Base-by-base conservation (phyloP, 148 eudicot species). In the Vaccinium macrocarpon region DNA sequence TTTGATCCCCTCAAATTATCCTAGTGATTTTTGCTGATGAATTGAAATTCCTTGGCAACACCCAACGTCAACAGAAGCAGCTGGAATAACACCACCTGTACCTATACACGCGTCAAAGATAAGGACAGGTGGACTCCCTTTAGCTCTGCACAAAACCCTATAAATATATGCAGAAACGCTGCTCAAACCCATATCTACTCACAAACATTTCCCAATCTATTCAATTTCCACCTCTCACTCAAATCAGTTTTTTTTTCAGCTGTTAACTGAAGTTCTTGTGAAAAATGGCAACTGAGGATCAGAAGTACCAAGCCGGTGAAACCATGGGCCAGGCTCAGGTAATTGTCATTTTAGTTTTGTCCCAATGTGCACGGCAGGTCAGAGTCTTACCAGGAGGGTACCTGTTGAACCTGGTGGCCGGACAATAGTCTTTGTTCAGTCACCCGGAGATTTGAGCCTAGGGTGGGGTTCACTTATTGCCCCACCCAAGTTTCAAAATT, bases 241-340 rank as follows among this genome's bases (percentile, higher is more conserved):
- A 2, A 35, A 35, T 35, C 76, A 16, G 13, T 38, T 7, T 21
- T 21, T 74, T 0, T 70, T 29, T 62, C 27, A 62, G 68, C 12
- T 62, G 25, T 23, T 5, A 64, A 10, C 71, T 23, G 6, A 23
- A 64, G 29, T 64, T 14, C 38, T 35, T 5, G 46, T 25, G 16
- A 13, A 29, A 80, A 77, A 91, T 90, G 95, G 81, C 94, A 52
- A 87, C 95, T 48, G 87, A 91, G 1, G 89, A 91, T 49, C 91
- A 91, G 81, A 91, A 89, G 87, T 89, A 87, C 92, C 87, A 53
- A 46, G 94, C 91, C 81, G 95, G 95, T 77, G 91, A 95, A 85
- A 84, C 91, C 86, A 87, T 89, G 62, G 95, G 97, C 76, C 89
- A 81, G 8, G 91, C 95, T 78, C 86, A 93, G 96, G 96, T 92